These are phyloP conservation scores for Melampsora larici-populina DNA, from an alignment of 1,284 basidiomycete genomes.

Conservation along the genomic window DNA sequence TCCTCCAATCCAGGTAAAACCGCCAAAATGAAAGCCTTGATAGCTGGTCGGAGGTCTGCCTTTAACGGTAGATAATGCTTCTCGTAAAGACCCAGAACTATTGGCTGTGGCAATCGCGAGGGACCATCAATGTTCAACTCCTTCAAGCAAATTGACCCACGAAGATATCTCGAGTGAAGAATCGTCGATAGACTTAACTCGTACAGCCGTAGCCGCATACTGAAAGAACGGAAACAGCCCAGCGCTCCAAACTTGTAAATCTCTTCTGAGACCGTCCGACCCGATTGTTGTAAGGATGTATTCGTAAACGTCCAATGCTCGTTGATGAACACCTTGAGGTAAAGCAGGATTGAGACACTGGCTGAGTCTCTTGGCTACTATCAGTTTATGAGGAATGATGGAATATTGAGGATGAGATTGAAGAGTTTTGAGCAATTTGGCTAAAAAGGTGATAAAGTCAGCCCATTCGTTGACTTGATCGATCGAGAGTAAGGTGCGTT, in stretches of 20 bases:
- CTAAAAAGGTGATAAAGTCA: constrained; percentile 96
- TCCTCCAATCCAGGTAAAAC: constrained; percentile 91
- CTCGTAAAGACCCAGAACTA: constrained; percentile 80
- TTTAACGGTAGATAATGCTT: constrained; percentile 85
- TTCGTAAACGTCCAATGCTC: constrained; percentile 89
- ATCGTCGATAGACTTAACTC: constrained; percentile 58
- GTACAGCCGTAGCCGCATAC: constrained; percentile 91
- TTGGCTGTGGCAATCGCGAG: constrained; percentile 61
- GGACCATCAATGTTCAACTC: background rate
- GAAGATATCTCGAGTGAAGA: no score
- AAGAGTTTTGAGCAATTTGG: constrained; percentile 90
- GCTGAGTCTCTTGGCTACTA: constrained; percentile 88
- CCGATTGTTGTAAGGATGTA: constrained; percentile 87
- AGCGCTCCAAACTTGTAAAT: constrained; percentile 89
- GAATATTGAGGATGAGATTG: constrained; percentile 87
- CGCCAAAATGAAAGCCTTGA: constrained; percentile 89
- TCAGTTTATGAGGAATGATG: constrained; percentile 89
- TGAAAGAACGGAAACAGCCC: constrained; percentile 98
- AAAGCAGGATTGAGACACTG: constrained; percentile 96
- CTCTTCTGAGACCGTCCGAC: constrained; percentile 79
- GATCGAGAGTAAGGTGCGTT: constrained; percentile 86
- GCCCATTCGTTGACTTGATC: constrained; percentile 99
- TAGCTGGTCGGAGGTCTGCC: constrained; percentile 74
- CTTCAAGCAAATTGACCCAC: no score
- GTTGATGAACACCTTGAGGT: constrained; percentile 92